Conservation (phyloP, 73 alveolate genomes). For the Tetrahymena elliotti region DNA sequence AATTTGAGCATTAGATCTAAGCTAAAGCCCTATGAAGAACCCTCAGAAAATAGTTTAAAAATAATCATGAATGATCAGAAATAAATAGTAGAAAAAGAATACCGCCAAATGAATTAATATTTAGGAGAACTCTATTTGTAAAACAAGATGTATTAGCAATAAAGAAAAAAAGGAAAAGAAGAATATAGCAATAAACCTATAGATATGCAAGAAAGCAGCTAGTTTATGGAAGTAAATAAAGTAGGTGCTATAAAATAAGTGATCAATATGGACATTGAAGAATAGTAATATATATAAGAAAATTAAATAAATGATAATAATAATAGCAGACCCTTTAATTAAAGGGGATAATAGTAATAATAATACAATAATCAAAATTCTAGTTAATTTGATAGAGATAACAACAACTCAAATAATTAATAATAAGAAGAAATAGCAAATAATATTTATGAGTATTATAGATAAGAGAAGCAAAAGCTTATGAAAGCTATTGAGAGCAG, state of each 20-base stretch:
- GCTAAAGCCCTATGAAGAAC: not conserved
- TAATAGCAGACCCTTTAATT: not conserved
- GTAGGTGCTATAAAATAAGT: not conserved
- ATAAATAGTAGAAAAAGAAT: not conserved
- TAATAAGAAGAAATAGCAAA: not conserved
- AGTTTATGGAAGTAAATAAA: not conserved
- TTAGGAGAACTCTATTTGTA: not conserved
- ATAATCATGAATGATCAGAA: not conserved
- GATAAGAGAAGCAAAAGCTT: not conserved
- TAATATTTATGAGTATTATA: not conserved
- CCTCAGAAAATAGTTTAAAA: not conserved
- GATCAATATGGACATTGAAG: not conserved
- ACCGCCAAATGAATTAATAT: not conserved
- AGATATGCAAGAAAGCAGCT: not conserved
- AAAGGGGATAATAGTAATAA: not conserved
- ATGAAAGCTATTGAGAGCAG: not conserved
- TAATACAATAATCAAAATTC: not conserved
- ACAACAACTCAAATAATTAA: not conserved
- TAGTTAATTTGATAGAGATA: not conserved
- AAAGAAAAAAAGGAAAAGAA: not conserved
- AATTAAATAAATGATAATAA: not conserved
- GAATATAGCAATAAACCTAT: not conserved
- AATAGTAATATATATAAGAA: not conserved
- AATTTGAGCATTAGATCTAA: not conserved
- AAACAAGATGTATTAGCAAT: not conserved